Evolutionary conservation across 192 early-diverging fungal species (phyloP).

Genomic region (Coemansia sp.): DNA sequence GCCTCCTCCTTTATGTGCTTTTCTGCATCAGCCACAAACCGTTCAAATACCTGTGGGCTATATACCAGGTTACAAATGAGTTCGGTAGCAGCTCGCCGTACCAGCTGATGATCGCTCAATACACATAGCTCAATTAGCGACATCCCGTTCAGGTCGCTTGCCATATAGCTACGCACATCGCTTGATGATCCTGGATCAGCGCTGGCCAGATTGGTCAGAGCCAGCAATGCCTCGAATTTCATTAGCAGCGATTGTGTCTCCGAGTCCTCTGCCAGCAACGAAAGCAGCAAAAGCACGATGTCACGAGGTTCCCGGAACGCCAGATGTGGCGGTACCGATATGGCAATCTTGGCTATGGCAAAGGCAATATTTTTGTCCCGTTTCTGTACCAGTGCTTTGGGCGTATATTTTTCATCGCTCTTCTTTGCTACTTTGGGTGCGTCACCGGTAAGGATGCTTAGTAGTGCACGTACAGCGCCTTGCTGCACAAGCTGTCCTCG

Average conservation of each 20-base stretch:
- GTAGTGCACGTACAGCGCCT: slow-evolving; percentile 66
- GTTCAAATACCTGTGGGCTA: slow-evolving; percentile 73
- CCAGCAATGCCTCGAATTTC: slow-evolving; percentile 90
- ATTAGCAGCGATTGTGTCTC: slow-evolving; percentile 60
- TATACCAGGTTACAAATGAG: slow-evolving; percentile 92
- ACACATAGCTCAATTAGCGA: slow-evolving; percentile 71
- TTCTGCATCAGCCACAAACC: slow-evolving; percentile 57
- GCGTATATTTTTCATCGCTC: slow-evolving; percentile 23
- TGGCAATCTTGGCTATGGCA: slow-evolving; percentile 89
- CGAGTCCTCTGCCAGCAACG: slow-evolving; percentile 28
- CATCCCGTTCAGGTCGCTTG: slow-evolving; percentile 60
- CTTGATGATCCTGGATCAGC: slow-evolving; percentile 54
- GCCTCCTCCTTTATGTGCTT: slow-evolving; percentile 9
- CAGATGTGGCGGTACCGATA: slow-evolving; percentile 82
- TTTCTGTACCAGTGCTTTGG: slow-evolving; percentile 32
- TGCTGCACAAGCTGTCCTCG: slow-evolving; percentile 82
- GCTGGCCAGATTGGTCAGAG: slow-evolving; percentile 87
- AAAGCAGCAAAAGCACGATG: slow-evolving; percentile 67
- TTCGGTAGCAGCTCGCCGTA: slow-evolving; percentile 87
- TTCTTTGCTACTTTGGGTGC: slow-evolving; percentile 19
- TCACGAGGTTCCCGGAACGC: slow-evolving; percentile 77
- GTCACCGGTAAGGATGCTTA: slow-evolving; percentile 34
- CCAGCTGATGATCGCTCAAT: slow-evolving; percentile 74
- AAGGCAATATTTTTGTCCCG: slow-evolving; percentile 62
- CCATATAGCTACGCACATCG: slow-evolving; percentile 62